phyloP scores from a whole-genome alignment of 768 basidiomycete species.

The Tylopilus vinaceipallidus region DNA sequence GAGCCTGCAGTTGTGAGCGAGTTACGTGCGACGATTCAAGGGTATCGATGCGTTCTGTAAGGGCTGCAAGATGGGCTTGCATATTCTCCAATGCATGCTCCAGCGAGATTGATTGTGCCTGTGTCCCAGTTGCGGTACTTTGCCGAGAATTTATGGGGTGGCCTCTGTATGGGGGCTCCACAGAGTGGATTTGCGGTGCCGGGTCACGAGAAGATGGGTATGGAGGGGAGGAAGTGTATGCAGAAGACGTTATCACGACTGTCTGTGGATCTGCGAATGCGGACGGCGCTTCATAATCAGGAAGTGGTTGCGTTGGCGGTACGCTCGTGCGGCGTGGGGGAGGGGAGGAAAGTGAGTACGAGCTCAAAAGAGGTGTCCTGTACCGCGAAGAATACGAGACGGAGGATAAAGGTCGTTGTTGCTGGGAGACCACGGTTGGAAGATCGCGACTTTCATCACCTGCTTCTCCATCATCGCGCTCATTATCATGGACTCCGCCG shows the following conservation, averaged over 20 bases:
- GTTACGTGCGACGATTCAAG: constrained; percentile 45
- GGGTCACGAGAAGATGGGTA: constrained; percentile 41
- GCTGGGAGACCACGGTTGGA: constrained; percentile 35
- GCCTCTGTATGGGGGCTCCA: constrained; percentile 36
- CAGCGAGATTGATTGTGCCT: constrained; percentile 34
- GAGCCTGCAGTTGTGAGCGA: constrained; percentile 29
- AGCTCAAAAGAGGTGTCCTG: constrained; percentile 71
- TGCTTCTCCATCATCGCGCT: constrained; percentile 44
- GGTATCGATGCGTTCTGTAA: constrained; percentile 79
- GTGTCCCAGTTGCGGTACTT: constrained; percentile 32
- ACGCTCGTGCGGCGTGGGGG: constrained; percentile 42
- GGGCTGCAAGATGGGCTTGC: constrained; percentile 78
- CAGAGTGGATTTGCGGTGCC: constrained; percentile 37
- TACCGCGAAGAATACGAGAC: constrained; percentile 64
- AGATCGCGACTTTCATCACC: constrained; percentile 49
- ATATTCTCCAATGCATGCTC: constrained; percentile 79
- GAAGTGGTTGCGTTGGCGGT: constrained; percentile 70
- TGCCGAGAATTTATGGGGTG: constrained; percentile 35
- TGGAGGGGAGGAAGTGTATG: constrained; percentile 37
- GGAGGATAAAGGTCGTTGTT: constrained; percentile 67
- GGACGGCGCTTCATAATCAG: constrained; percentile 68
- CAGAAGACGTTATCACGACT: constrained; percentile 36
- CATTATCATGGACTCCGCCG: constrained; percentile 30
- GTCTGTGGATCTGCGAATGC: constrained; percentile 57
- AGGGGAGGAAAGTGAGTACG: constrained; percentile 56